Evolutionary conservation across 139 green algal genomes (phyloP), one percentile per base, ranked within the genome.

Genomic region (Haematococcus lacustris): DNA sequence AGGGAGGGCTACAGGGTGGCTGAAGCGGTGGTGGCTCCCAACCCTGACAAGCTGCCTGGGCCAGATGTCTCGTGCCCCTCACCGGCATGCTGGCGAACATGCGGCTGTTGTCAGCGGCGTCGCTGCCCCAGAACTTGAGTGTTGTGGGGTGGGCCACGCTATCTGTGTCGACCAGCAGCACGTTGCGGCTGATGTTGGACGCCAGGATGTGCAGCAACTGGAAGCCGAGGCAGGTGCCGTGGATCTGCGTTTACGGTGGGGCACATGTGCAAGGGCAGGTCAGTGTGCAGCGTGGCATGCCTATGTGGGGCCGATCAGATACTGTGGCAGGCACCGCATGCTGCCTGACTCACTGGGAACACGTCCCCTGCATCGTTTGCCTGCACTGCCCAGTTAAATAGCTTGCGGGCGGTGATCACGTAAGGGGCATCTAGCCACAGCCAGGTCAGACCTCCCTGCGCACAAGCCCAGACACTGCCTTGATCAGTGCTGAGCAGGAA

Each of bases 131-230:
- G 34, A 83, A 92, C 28, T 80, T 39, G 2, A 94, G 72, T 0
- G 83, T 91, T 59, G 77, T 80, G 25, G 89, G 50, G 70, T 94
- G 88, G 1, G 81, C 72, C 62, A 90, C 63, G 6, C 43, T 64
- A 75, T 95, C 88, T 1, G 90, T 95, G 70, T 91, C 83, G 26
- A 94, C 75, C 39, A 95, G 83, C 71, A 95, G 76, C 33, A 90
- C 77, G 33, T 91, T 92, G 73, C 88, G 87, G 40, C 60, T 80
- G 26, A 90, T 76, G 62, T 94, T 91, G 57, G 87, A 84, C 32
- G 82, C 88, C 69, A 95, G 73, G 47, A 95, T 91, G 82, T 93
- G 90, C 53, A 94, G 85, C 70, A 95, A 81, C 85, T 95, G 90
- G 81, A 91, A 90, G 53, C 90, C 90, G 32, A 95, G 78, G 84